Conservation (phyloP, 2,329 filamentous ascomycete genomes). For the Podosphaera aphanis region DNA sequence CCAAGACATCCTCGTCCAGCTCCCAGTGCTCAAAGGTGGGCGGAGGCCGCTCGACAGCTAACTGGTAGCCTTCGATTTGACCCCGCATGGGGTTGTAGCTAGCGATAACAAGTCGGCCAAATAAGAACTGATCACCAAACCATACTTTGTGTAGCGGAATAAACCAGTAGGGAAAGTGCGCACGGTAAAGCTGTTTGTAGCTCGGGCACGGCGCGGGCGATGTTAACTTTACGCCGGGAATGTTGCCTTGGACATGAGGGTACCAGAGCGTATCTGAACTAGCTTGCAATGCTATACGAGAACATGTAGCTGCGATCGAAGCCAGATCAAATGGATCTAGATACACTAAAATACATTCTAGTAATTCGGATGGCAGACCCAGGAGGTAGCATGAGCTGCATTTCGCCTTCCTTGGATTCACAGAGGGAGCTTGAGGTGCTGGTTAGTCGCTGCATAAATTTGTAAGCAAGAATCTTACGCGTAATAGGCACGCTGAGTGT, state of each 20-base stretch:
- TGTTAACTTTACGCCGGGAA: constrained; percentile 31
- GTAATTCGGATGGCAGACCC: constrained; percentile 47
- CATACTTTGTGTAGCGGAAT: constrained; percentile 58
- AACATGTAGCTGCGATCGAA: constrained; percentile 35
- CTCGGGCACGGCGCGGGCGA: constrained; percentile 33
- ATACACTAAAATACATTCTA: constrained; percentile 45
- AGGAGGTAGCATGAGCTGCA: constrained; percentile 18
- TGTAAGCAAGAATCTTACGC: background rate
- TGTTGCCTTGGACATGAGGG: constrained; percentile 39
- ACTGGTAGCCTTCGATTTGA: constrained; percentile 57
- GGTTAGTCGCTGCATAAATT: background rate
- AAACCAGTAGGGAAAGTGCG: constrained; percentile 69
- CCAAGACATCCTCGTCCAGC: constrained; percentile 37
- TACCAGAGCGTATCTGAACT: constrained; percentile 51
- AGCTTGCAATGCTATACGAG: constrained; percentile 31
- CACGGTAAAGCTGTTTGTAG: constrained; percentile 48
- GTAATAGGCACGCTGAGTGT: background rate
- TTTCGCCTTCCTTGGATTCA: background rate
- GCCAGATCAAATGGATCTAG: constrained; percentile 42
- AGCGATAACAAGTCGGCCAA: constrained; percentile 52
- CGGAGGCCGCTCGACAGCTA: constrained; percentile 39
- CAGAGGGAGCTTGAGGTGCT: background rate
- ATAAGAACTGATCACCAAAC: constrained; percentile 55
- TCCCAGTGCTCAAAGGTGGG: constrained; percentile 39
- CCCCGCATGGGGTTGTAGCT: constrained; percentile 51